Evolutionary conservation across 2,329 filamentous ascomycete genomes (phyloP).

Genomic region (Aspergillus transmontanensis): DNA sequence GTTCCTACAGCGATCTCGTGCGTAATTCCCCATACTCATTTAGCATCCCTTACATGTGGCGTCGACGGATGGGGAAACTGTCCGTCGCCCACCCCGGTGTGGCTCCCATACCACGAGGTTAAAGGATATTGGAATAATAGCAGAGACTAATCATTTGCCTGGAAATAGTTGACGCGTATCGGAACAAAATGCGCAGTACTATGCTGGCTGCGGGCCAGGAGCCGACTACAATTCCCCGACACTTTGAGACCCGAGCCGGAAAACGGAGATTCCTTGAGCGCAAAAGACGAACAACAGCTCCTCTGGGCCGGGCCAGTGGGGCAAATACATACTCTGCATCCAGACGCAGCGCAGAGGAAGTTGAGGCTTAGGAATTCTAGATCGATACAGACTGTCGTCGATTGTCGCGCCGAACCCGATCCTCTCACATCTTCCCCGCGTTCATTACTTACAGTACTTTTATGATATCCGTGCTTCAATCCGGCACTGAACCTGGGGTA

Average conservation of each 20-base stretch:
- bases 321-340: conserved; percentile 30
- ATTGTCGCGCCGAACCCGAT: background rate
- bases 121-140: conserved; percentile 12
- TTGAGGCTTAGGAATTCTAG: conserved; percentile 28
- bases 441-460: background rate
- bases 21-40: conserved; percentile 49
- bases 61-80: conserved; percentile 6
- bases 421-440: background rate
- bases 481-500: background rate
- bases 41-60: conserved; percentile 13
- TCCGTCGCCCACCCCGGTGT: background rate
- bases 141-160: conserved; percentile 13
- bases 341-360: conserved; percentile 40
- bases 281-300: conserved; percentile 20
- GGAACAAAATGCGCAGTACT: conserved; percentile 83
- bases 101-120: conserved; percentile 5
- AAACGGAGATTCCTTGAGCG: conserved; percentile 73
- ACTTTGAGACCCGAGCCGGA: conserved; percentile 86
- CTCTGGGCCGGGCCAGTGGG: conserved; percentile 19
- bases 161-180: conserved; percentile 82
- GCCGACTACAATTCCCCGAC: conserved; percentile 70
- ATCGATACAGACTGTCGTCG: background rate
- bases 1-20: conserved; percentile 88
- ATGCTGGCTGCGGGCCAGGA: conserved; percentile 80
- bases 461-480: background rate